These are phyloP conservation scores for Vaccinium vitisidaea DNA, from an alignment of 148 eudicot genomes.

Conservation along the genomic window DNA sequence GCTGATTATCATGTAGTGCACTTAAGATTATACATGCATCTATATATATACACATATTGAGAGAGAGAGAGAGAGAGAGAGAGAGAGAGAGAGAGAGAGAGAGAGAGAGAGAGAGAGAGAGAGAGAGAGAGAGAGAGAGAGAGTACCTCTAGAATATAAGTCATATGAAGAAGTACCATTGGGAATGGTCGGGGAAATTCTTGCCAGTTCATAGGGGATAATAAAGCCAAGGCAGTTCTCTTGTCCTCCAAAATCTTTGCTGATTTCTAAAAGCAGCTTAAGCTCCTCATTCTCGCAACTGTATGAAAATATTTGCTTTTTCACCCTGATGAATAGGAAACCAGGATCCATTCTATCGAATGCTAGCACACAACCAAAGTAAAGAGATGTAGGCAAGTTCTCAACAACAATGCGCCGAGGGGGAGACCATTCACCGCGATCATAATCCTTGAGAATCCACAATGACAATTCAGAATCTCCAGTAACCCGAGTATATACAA, in stretches of 20 bases:
- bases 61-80: not conserved
- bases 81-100: no score
- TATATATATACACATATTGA: no score
- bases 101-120: not conserved
- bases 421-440: not conserved
- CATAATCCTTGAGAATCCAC: not conserved
- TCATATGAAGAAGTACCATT: not conserved
- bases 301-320: not conserved
- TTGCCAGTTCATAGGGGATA: not conserved
- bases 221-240: not conserved
- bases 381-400: not conserved
- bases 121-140: not conserved
- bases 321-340: not conserved
- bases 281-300: not conserved
- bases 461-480: not conserved
- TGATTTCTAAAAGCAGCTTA: not conserved
- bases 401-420: not conserved
- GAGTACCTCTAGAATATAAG: not conserved
- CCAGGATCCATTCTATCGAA: not conserved
- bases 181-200: not conserved
- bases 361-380: not conserved
- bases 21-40: no score
- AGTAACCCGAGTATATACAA: not conserved
- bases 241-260: not conserved
- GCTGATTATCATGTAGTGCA: no score